Conservation (phyloP, 108 stramenopile species). For the Hondaea fermentalgiana region DNA sequence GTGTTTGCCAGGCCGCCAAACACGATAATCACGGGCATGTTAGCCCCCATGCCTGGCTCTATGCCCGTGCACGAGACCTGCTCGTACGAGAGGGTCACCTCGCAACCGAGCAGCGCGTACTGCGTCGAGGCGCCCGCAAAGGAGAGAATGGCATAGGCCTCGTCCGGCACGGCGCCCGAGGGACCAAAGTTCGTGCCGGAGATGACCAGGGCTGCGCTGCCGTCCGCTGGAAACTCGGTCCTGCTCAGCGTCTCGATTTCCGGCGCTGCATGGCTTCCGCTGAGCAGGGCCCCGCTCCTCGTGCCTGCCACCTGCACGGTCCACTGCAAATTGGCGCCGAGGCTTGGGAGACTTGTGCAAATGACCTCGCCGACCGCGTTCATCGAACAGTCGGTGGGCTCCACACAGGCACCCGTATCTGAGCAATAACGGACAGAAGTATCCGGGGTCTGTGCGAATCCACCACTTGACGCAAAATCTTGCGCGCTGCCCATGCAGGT, state of each 20-base stretch:
- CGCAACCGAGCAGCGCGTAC: slow-evolving; percentile 21
- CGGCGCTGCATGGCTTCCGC: neutral
- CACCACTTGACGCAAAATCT: neutral
- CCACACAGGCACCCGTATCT: neutral
- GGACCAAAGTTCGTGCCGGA: slow-evolving; percentile 24
- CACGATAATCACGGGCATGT: neutral
- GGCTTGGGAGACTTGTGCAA: neutral
- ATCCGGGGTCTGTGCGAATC: neutral
- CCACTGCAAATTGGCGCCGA: neutral
- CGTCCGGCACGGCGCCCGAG: neutral
- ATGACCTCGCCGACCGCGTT: neutral
- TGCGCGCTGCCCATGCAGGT: neutral
- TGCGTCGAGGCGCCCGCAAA: neutral
- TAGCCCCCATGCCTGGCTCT: slow-evolving; percentile 20
- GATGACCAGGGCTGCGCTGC: neutral
- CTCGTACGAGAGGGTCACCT: neutral
- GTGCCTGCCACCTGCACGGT: neutral
- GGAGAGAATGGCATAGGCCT: neutral
- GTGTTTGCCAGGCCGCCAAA: slow-evolving; percentile 9
- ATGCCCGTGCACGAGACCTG: slow-evolving; percentile 17
- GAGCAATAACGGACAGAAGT: neutral
- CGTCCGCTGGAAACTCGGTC: neutral
- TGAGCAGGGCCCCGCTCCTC: neutral
- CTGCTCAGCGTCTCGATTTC: neutral
- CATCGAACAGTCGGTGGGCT: neutral